Conservation (phyloP, 345 rosid species). For the Lumnitzera littorea region DNA sequence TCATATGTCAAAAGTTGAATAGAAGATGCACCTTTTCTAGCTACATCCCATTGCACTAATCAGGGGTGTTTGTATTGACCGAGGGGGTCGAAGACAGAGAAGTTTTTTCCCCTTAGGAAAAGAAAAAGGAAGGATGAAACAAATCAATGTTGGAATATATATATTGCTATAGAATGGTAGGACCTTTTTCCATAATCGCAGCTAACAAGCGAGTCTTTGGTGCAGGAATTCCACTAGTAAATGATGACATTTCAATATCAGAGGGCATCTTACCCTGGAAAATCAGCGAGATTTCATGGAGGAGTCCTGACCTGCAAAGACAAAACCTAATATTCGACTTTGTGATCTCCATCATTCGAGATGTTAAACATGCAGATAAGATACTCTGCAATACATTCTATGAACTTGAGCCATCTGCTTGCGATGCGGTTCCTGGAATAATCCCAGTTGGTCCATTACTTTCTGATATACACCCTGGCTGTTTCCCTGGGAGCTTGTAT, state of each 20-base stretch:
- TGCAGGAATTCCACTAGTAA: constrained; percentile 11
- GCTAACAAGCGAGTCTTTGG: not conserved
- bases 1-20: no score
- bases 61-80: no score
- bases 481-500: constrained; percentile 14
- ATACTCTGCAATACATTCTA: constrained; percentile 18
- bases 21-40: no score
- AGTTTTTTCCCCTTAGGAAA: no score
- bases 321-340: constrained; percentile 4
- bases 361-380: constrained; percentile 7
- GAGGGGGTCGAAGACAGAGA: no score
- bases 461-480: not conserved
- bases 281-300: constrained; percentile 13
- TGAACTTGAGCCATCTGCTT: constrained; percentile 19
- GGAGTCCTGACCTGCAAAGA: not conserved
- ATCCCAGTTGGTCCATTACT: constrained; percentile 28
- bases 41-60: no score
- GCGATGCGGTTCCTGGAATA: constrained; percentile 11
- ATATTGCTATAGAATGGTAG: no score
- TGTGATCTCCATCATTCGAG: not conserved
- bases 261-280: constrained; percentile 18
- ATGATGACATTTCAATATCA: constrained; percentile 12
- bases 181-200: not conserved
- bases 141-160: no score
- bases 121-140: no score